Base-by-base conservation (phyloP, 768 basidiomycete species). In the Suillus subluteus region DNA sequence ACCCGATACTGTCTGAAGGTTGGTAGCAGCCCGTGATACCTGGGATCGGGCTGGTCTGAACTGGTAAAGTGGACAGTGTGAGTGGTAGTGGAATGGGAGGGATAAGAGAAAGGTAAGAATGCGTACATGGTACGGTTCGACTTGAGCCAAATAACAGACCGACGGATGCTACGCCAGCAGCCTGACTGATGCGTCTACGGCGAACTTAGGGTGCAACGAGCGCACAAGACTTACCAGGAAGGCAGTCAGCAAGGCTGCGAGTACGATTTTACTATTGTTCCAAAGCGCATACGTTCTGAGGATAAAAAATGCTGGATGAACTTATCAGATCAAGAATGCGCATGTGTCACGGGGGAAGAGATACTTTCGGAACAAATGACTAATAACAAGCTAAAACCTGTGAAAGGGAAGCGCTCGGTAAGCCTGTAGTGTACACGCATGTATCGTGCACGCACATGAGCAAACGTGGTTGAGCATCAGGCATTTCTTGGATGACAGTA, bases 251-350 rank as follows among this genome's bases (percentile, higher is more conserved):
- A 62, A 8, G 16, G 46, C 44, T 62, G 26, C 30, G 4, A 62
- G 62, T 16, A 44, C 62, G 16, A 62, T 52, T 50, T 0, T 43
- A 30, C 32, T 37, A 4, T 54, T 54, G 43, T 62, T 23, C 56
- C 41, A 62, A 15, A 43, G 62, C 16, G 26, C 41, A 30, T 32
- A 37, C 55, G 46, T 62, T 62, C 43, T 37, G 62, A 55, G 62
- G 26, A 62, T 8, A 23, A 44, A 52, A 30, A 43, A 62, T 16
- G 30, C 43, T 62, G n/a, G 4, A 21, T 52, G 26, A 7, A 37
- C n/a, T n/a, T n/a, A n/a, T 37, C 16, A 8, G 16, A 32, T 32
- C 15, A 62, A 9, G 26, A 6, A 23, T 16, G n/a, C 12, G n/a
- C 35, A 21, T 18, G 23, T 62, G 40, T 32, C 15, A 52, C 2